Evolutionary conservation across 208 protist genomes (phyloP).

Genomic region (Wallacemonas collosoma): DNA sequence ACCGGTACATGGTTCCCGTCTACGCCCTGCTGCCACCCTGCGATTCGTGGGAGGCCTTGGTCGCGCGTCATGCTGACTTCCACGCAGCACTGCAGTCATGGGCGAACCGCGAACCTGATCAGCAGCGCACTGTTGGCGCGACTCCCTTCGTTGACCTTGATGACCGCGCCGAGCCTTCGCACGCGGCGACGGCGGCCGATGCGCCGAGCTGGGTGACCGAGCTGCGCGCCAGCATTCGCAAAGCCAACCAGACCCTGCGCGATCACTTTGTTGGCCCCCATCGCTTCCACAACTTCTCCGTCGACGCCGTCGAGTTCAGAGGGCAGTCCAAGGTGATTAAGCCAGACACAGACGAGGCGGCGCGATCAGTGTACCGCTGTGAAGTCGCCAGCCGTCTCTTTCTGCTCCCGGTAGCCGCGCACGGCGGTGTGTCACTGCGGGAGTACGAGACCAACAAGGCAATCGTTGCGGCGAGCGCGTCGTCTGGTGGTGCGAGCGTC

Average conservation of each 20-base stretch:
- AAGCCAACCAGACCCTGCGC: slow-evolving; percentile 53
- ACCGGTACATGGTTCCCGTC: slow-evolving; percentile 78
- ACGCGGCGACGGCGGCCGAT: neutral
- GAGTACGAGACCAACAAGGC: slow-evolving; percentile 28
- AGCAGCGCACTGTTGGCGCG: slow-evolving; percentile 11
- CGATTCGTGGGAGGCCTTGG: slow-evolving; percentile 54
- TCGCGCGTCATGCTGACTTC: slow-evolving; percentile 37
- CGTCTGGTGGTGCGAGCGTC: too few relatives aligned
- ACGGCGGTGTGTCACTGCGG: slow-evolving; percentile 1
- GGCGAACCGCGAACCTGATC: neutral
- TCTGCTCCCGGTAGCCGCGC: slow-evolving; percentile 35
- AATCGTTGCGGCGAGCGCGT: neutral
- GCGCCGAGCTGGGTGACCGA: slow-evolving; percentile 26
- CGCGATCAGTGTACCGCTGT: slow-evolving; percentile 72
- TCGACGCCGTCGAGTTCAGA: slow-evolving; percentile 48
- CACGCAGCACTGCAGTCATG: slow-evolving; percentile 11
- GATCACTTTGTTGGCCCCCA: slow-evolving; percentile 58
- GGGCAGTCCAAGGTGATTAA: slow-evolving; percentile 47
- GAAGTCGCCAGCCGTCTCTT: slow-evolving; percentile 62
- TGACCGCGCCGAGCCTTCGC: neutral
- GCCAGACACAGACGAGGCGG: slow-evolving; percentile 62
- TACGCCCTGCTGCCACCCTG: slow-evolving; percentile 74
- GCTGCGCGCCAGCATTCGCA: slow-evolving; percentile 26
- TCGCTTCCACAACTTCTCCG: slow-evolving; percentile 89
- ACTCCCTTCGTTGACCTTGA: slow-evolving; percentile 27